phyloP scores from a whole-genome alignment of 2,329 filamentous ascomycete species.

The Chrysoporthe puriensis region DNA sequence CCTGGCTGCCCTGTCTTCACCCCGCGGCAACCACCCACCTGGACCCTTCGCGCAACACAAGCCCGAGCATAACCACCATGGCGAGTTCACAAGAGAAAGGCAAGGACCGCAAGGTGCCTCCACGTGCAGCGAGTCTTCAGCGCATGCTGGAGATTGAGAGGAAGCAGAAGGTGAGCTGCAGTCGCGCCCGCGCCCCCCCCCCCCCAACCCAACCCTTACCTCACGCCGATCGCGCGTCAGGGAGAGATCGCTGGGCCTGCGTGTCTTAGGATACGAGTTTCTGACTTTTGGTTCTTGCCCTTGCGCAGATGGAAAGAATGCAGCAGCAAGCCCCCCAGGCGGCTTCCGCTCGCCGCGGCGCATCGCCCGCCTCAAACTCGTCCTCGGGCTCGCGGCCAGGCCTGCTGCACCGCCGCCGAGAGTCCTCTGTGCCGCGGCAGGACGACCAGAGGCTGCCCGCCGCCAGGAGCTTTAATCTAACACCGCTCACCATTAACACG shows the following conservation, averaged over 20 bases:
- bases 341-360: slow-evolving; percentile 25
- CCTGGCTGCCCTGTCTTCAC: not conserved
- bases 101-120: slow-evolving; percentile 32
- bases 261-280: slow-evolving; percentile 18
- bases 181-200: not conserved
- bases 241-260: slow-evolving; percentile 10
- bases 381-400: slow-evolving; percentile 16
- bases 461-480: slow-evolving; percentile 13
- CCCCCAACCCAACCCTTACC: not conserved
- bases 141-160: slow-evolving; percentile 64
- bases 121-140: slow-evolving; percentile 55
- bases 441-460: slow-evolving; percentile 15
- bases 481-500: slow-evolving; percentile 18
- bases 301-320: slow-evolving; percentile 37
- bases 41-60: not conserved
- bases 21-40: not conserved
- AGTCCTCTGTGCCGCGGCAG: slow-evolving; percentile 20
- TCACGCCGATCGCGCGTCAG: slow-evolving; percentile 10
- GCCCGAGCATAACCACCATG: slow-evolving; percentile 22
- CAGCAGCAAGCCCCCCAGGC: slow-evolving; percentile 27
- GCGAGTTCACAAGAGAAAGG: slow-evolving; percentile 18
- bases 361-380: slow-evolving; percentile 25
- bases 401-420: slow-evolving; percentile 27
- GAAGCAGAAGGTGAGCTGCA: slow-evolving; percentile 54
- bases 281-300: slow-evolving; percentile 23